Conservation (phyloP, 768 basidiomycete genomes). For the Fistulinella prunicolor region DNA sequence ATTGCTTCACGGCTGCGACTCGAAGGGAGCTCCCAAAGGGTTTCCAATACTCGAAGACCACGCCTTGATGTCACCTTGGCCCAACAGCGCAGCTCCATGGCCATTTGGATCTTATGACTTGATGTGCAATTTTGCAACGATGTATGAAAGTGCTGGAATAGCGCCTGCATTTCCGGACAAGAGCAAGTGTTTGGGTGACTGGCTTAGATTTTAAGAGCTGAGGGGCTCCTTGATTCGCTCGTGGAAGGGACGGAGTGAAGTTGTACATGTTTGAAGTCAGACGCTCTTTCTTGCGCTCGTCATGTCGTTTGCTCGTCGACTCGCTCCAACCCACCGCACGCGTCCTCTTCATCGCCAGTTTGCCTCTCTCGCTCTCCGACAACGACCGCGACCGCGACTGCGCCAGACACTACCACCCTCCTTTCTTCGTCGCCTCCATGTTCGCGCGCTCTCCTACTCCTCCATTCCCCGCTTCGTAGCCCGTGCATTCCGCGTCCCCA, state of each 20-base stretch:
- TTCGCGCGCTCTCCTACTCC: constrained; percentile 77
- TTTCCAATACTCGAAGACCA: constrained; percentile 55
- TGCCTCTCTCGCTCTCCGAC: not conserved
- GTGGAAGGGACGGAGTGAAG: constrained; percentile 78
- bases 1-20: too few species aligned
- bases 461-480: constrained; percentile 88
- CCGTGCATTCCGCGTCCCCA: constrained; percentile 83
- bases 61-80: constrained; percentile 67
- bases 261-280: too few species aligned
- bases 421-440: constrained; percentile 62
- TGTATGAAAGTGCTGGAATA: constrained; percentile 63
- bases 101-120: constrained; percentile 53
- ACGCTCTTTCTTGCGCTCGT: too few species aligned
- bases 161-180: constrained; percentile 60
- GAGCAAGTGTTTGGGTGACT: too few species aligned
- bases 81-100: constrained; percentile 60
- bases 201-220: too few species aligned
- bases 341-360: too few species aligned
- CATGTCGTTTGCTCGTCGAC: too few species aligned
- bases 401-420: constrained; percentile 40
- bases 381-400: constrained; percentile 8
- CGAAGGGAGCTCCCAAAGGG: constrained; percentile 46
- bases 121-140: constrained; percentile 57
- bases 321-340: too few species aligned
- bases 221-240: constrained; percentile 73